Conservation (phyloP, 345 rosid species). For the Citrus hindsii region DNA sequence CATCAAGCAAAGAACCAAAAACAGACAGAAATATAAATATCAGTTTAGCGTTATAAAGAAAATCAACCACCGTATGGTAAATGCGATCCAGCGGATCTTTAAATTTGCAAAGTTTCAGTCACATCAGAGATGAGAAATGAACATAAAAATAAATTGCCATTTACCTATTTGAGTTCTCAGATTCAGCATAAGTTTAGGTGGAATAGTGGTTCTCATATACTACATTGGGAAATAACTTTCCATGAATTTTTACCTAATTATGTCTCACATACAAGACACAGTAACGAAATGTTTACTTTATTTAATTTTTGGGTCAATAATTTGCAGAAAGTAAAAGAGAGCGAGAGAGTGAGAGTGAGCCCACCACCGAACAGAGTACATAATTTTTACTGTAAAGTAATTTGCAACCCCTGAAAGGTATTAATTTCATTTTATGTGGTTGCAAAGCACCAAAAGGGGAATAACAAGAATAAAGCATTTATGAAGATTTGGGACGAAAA, state of each 20-base stretch:
- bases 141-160: background rate
- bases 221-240: slow-evolving; percentile 3
- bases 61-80: background rate
- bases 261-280: background rate
- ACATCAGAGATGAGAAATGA: background rate
- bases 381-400: background rate
- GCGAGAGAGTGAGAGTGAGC: no score
- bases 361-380: background rate
- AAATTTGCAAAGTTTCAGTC: background rate
- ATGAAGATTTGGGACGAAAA: slow-evolving; percentile 10
- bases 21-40: background rate
- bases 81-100: background rate
- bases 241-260: background rate
- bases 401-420: background rate
- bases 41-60: background rate
- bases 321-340: no score
- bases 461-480: slow-evolving; percentile 29
- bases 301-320: no score
- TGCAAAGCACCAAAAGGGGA: slow-evolving; percentile 22
- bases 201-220: slow-evolving; percentile 10
- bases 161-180: background rate
- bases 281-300: no score
- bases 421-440: slow-evolving; percentile 15
- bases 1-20: background rate
- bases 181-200: background rate